A percentile compares a stretch with the other conserved stretches of the same genome.
These are phyloP conservation scores for Scenedesmus sp. DNA, from an alignment of 163 green algal genomes.

Conservation along the genomic window DNA sequence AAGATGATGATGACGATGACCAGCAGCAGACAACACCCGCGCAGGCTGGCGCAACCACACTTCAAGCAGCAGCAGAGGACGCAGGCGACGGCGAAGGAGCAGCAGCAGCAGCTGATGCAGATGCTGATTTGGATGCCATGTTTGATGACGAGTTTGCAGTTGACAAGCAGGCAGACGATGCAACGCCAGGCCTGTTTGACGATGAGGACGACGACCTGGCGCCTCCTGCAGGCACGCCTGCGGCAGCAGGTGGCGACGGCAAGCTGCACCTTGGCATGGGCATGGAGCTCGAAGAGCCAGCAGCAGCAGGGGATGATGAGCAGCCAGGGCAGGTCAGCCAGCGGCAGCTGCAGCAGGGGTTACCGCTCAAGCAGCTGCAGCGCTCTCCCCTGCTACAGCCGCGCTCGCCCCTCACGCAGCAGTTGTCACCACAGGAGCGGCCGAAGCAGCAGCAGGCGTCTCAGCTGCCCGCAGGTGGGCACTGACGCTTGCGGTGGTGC, in stretches of 20 bases:
- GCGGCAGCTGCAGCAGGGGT: slow-evolving; percentile 9
- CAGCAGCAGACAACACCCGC: background rate
- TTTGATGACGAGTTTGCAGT: background rate
- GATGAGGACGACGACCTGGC: slow-evolving; percentile 29
- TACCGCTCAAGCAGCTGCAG: background rate
- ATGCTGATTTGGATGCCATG: background rate
- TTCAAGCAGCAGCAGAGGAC: background rate
- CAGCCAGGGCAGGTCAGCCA: background rate
- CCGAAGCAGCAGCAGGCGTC: slow-evolving; percentile 11
- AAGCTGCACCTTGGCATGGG: slow-evolving; percentile 20
- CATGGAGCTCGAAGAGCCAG: slow-evolving; percentile 23
- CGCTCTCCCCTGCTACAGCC: background rate
- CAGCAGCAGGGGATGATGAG: background rate
- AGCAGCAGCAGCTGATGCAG: background rate
- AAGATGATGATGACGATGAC: background rate
- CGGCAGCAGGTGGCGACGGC: background rate
- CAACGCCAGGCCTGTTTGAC: slow-evolving; percentile 9
- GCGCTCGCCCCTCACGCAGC: background rate
- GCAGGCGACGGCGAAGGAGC: background rate
- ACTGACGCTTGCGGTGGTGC: background rate
- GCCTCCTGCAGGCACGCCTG: background rate
- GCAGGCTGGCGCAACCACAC: background rate
- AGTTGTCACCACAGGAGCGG: slow-evolving; percentile 8
- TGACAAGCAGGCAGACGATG: background rate
- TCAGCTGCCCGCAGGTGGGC: background rate